Evolutionary conservation across 2,329 filamentous ascomycete genomes (phyloP).

Genomic region (Rachicladosporium sp.): DNA sequence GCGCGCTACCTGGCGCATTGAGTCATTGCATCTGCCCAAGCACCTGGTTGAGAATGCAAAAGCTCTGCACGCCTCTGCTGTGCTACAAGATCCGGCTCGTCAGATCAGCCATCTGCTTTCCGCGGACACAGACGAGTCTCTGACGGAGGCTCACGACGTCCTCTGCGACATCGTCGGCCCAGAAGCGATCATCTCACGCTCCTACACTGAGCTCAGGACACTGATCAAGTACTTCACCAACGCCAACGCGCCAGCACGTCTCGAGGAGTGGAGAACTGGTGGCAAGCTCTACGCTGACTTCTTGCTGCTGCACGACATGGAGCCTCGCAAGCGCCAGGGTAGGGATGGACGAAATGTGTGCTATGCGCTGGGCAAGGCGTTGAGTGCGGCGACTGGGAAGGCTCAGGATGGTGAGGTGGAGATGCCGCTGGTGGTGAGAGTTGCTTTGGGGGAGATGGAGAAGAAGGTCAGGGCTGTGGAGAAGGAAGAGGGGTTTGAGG

Average conservation of each 20-base stretch:
- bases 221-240: constrained; percentile 61
- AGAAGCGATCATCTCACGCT: constrained; percentile 64
- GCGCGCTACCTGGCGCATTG: constrained; percentile 1
- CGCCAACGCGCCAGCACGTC: constrained; percentile 28
- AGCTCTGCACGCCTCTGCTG: constrained; percentile 66
- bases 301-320: constrained; percentile 7
- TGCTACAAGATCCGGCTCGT: constrained; percentile 52
- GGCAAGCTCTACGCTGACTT: constrained; percentile 56
- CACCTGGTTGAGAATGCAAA: constrained; percentile 81
- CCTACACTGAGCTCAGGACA: constrained; percentile 57
- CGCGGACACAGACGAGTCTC: constrained; percentile 49
- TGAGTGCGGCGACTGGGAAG: constrained; percentile 12
- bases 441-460: constrained; percentile 74
- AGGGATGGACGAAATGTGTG: constrained; percentile 4
- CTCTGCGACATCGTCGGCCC: constrained; percentile 74
- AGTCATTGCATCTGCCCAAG: constrained; percentile 52
- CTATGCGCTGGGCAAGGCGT: constrained; percentile 21
- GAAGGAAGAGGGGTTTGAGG: constrained; percentile 23
- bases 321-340: constrained; percentile 4
- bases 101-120: constrained; percentile 73
- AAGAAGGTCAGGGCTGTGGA: constrained; percentile 57
- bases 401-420: constrained; percentile 31
- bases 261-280: constrained; percentile 64
- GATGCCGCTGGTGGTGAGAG: constrained; percentile 41
- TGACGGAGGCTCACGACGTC: constrained; percentile 67